phyloP scores from a whole-genome alignment of 2,329 filamentous ascomycete genomes.

The Curvularia sp. region DNA sequence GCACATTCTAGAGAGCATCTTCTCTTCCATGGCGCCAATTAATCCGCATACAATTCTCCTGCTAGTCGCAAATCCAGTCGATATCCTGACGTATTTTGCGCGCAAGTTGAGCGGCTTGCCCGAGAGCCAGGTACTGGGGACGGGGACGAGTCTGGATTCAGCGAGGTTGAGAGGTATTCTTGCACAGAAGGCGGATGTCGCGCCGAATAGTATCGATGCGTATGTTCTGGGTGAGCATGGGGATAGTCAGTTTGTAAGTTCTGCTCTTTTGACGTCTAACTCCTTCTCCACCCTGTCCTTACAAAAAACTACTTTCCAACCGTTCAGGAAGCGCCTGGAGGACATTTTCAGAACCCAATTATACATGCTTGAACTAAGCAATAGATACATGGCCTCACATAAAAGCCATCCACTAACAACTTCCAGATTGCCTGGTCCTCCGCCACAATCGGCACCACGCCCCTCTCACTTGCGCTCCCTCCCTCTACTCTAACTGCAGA shows the following conservation, averaged over 20 bases:
- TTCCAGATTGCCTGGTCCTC: constrained; percentile 54
- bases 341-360: no score
- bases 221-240: constrained; percentile 60
- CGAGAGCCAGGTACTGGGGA: constrained; percentile 58
- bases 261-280: not conserved
- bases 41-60: constrained; percentile 57
- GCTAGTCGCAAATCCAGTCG: constrained; percentile 63
- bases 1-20: constrained; percentile 57
- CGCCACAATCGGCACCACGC: constrained; percentile 53
- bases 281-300: not conserved
- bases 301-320: not conserved
- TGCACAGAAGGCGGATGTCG: constrained; percentile 49
- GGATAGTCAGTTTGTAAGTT: constrained; percentile 54
- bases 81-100: constrained; percentile 61
- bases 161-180: constrained; percentile 57
- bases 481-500: constrained; percentile 29
- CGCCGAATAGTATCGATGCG: constrained; percentile 51
- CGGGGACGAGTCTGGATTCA: constrained; percentile 62
- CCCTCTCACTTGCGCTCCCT: constrained; percentile 48
- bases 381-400: not conserved
- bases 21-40: constrained; percentile 59
- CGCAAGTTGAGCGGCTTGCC: constrained; percentile 58
- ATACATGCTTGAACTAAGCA: no score
- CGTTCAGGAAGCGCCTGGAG: no score
- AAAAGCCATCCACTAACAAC: not conserved